Percentiles rank a stretch among this genome's conserved stretches.
These are phyloP conservation scores for Spathaspora boniae DNA, from an alignment of 805 yeast species.

Conservation along the genomic window DNA sequence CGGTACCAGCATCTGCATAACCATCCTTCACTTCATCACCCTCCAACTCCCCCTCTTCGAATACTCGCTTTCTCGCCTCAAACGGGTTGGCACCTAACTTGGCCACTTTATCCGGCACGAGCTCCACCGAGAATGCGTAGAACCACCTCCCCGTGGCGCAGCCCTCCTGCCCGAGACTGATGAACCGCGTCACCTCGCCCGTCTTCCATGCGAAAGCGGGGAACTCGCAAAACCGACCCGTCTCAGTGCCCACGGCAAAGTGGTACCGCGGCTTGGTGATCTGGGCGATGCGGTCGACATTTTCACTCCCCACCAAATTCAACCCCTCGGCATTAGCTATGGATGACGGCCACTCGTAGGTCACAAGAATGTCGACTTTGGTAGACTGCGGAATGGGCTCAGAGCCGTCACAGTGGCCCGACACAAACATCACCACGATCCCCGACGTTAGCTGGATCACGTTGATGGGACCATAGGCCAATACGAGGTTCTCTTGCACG, in stretches of 20 bases:
- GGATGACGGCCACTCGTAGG: slow-evolving; percentile 49
- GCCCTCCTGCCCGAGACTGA: slow-evolving; percentile 61
- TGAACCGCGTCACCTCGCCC: slow-evolving; percentile 52
- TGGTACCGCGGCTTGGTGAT: slow-evolving; percentile 60
- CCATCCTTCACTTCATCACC: too few species aligned
- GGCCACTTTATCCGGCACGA: slow-evolving; percentile 9
- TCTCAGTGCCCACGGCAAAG: slow-evolving; percentile 52
- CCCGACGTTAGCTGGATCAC: slow-evolving; percentile 39
- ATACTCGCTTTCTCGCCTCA: slow-evolving; percentile 11
- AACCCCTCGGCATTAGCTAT: slow-evolving; percentile 45
- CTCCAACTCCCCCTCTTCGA: slow-evolving; percentile 13
- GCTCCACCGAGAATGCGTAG: slow-evolving; percentile 56
- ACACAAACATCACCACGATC: slow-evolving; percentile 44
- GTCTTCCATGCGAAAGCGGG: slow-evolving; percentile 57
- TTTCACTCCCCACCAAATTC: slow-evolving; percentile 35
- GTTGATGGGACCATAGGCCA: slow-evolving; percentile 31
- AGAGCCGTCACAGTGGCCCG: slow-evolving; percentile 18
- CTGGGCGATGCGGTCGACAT: slow-evolving; percentile 45
- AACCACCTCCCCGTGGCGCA: slow-evolving; percentile 61
- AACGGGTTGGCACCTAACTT: slow-evolving; percentile 25
- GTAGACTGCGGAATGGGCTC: slow-evolving; percentile 4
- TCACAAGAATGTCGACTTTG: slow-evolving; percentile 51
- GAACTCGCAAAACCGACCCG: slow-evolving; percentile 51
- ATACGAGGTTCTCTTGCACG: slow-evolving; percentile 22
- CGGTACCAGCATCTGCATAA: not conserved